These are phyloP conservation scores for Dipteronia dyeriana DNA, from an alignment of 345 rosid genomes.

Conservation along the genomic window DNA sequence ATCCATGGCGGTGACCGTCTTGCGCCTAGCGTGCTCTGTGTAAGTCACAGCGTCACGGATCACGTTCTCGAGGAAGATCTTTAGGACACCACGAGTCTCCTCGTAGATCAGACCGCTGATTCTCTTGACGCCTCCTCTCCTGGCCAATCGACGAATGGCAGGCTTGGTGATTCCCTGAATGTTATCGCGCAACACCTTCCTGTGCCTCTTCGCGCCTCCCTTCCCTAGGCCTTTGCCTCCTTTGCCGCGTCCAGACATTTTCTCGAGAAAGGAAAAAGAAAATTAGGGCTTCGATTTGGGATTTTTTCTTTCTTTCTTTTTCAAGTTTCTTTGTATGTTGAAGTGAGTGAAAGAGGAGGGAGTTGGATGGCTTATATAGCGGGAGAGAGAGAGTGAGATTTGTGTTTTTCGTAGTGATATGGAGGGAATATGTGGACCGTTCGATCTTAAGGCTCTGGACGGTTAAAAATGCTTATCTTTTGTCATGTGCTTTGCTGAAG, in stretches of 20 bases:
- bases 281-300: background rate
- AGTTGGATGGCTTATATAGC: background rate
- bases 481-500: conserved; percentile 1
- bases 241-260: conserved; percentile 42
- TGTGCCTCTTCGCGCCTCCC: conserved; percentile 46
- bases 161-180: conserved; percentile 44
- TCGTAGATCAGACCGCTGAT: conserved; percentile 43
- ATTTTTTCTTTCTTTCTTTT: background rate
- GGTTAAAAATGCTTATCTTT: background rate
- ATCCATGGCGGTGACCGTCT: conserved; percentile 42
- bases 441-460: conserved; percentile 13
- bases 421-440: conserved; percentile 13
- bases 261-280: background rate
- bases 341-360: rapidly evolving
- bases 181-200: conserved; percentile 40
- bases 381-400: background rate
- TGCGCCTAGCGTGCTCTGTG: conserved; percentile 41
- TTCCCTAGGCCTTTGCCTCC: conserved; percentile 45
- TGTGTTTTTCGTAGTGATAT: background rate
- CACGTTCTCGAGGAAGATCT: conserved; percentile 41
- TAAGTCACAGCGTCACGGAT: conserved; percentile 38
- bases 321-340: too few species aligned
- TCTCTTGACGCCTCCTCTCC: conserved; percentile 39
- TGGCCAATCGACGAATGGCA: conserved; percentile 34
- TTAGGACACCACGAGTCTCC: conserved; percentile 41